Evolutionary conservation across 805 yeast genomes (phyloP), one percentile per base, ranked within the genome.

Genomic region (Lipomyces sp.): DNA sequence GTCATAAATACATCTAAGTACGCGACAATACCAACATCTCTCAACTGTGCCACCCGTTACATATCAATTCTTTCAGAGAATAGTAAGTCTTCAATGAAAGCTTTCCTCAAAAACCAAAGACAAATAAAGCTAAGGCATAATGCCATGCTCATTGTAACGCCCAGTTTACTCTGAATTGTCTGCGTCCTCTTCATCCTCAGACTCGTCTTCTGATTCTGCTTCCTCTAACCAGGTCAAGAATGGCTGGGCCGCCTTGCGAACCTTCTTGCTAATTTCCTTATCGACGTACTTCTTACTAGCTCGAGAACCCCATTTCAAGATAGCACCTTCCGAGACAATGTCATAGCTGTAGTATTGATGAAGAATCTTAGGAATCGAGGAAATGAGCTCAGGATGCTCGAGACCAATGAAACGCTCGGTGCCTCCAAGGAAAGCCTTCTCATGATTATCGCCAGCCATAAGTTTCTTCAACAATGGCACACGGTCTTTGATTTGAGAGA

Each of bases 171-270:
- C 48, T 18, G 48, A 42, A 42, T 42, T 10, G 8, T 42, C 48
- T 15, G 48, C 48, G 7, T 42, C 48, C 48, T 61, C 64, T 15
- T 73, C 73, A 10, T 69, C 73, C 11, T 77, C 78, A 57, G 80
- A 80, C 37, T 83, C 86, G 71, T 87, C 91, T 58, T 86, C 89
- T 72, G 86, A 90, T 71, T 84, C 84, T 67, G 99, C 98, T 79
- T 90, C 93, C 76, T 92, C 88, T 72, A 95, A 86, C 99, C 99
- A 95, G 72, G 89, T 87, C 71, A 95, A 82, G 81, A 95, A 95
- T 37, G 98, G 97, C 80, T 92, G 93, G 68, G 98, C 98, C 57
- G 97, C 95, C 80, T 88, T 90, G 80, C 97, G 90, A 60, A 93
- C 97, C 84, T 90, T 94, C 82, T 94, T 94, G 62, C 96, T 89